Evolutionary conservation across 495 filamentous ascomycete species (phyloP), one percentile per base, ranked within the genome.

Genomic region (Penicillium paxilli): DNA sequence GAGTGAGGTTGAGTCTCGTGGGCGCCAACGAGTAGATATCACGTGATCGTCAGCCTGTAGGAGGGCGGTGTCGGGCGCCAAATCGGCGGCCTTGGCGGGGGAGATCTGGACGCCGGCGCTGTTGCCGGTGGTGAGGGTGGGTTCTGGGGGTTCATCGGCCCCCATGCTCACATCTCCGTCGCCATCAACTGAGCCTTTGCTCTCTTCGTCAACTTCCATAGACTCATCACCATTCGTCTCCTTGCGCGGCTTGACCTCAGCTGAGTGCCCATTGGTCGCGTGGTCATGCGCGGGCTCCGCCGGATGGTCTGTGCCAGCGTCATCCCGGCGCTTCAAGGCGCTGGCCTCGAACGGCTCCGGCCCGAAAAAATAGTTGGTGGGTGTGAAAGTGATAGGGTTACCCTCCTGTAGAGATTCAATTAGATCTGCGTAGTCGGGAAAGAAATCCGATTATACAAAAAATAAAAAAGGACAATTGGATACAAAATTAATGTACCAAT

Each of bases 11-110:
- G 90, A 80, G 77, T 92, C 85, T 53, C 70, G 72, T 46, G 90
- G 90, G 62, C 88, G 89, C 88, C 89, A 95, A 68, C 85, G 76
- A 71, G 84, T 83, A 47, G 82, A 81, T 57, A 89, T 80, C 76
- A 92, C 75, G 62, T 86, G 77, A 63, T 83, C 80, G 49, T 84
- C 82, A 52, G 87, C 74, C 56, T 78, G 62, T 47, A 92, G 72
- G 54, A 89, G 81, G 54, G 78, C 80, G 53, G 88, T 90, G 66
- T 85, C 75, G 50, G 80, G 77, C 47, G 79, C 79, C 54, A 92
- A 80, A 64, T 91, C 88, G 59, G 86, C 79, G 30, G 72, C 67
- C 67, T 77, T 77, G 74, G 76, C 70, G 67, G 76, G 71, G 54
- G 66, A 66, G 63, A 72, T 74, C 72, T 91, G 88, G 44, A 88